Evolutionary conservation across 139 green algal genomes (phyloP).

Genomic region (Diplosphaera chodatii): DNA sequence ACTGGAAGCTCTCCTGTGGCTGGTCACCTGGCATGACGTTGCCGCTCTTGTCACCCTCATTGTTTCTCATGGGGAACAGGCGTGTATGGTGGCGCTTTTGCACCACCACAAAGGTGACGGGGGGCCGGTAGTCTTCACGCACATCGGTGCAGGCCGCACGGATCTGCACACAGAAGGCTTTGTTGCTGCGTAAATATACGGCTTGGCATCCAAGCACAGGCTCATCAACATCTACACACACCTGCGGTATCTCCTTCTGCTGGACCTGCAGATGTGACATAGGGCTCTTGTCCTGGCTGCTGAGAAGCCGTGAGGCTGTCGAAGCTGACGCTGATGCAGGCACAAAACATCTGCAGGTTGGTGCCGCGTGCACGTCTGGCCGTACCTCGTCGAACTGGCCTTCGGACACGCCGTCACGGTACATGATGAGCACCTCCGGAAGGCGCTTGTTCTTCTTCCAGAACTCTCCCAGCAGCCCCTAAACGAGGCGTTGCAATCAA

Average conservation of each 20-base stretch:
- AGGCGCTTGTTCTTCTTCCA: conserved; percentile 19
- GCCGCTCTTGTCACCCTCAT: conserved; percentile 26
- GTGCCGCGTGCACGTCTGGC: too few relatives aligned
- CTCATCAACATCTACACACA: too few relatives aligned
- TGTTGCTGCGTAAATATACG: too few relatives aligned
- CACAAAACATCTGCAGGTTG: too few relatives aligned
- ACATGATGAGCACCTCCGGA: conserved; percentile 41
- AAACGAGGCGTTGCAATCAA: too few relatives aligned
- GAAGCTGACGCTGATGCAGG: conserved; percentile 9
- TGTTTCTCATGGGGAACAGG: conserved; percentile 29
- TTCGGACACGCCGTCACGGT: conserved; percentile 66
- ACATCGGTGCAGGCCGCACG: not conserved
- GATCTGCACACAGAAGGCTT: not conserved
- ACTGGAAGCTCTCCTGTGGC: too few relatives aligned
- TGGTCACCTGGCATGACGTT: conserved; percentile 27
- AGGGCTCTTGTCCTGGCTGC: too few relatives aligned
- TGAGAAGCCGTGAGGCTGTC: conserved; percentile 27
- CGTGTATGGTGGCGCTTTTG: conserved; percentile 61
- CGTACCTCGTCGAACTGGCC: conserved; percentile 82
- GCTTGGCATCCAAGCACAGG: too few relatives aligned
- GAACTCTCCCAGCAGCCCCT: conserved; percentile 39
- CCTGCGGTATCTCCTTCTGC: not conserved
- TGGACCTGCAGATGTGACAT: not conserved
- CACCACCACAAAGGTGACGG: conserved; percentile 73
- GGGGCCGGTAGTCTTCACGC: conserved; percentile 30